phyloP scores from a whole-genome alignment of 1,139 yeast species.

The Candida buenavistaensis region DNA sequence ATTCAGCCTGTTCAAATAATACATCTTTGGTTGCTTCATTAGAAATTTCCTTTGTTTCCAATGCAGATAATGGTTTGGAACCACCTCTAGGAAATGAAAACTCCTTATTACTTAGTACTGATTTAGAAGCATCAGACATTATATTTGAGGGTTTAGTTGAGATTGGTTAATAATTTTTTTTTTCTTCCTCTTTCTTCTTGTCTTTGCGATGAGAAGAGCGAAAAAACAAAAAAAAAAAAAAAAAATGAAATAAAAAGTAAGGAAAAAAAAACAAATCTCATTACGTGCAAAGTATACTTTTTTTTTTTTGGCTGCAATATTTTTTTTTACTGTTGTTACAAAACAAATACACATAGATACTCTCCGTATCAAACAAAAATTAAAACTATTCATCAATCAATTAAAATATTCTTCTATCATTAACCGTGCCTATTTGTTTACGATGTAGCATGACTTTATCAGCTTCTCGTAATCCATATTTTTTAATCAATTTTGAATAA shows the following conservation, averaged over 20 bases:
- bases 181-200: too few relatives aligned
- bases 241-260: too few relatives aligned
- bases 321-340: not conserved
- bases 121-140: constrained; percentile 20
- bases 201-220: not conserved
- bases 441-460: constrained; percentile 25
- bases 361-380: not conserved
- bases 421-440: constrained; percentile 21
- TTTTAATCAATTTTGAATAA: constrained; percentile 32
- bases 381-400: not conserved
- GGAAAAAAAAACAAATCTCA: too few relatives aligned
- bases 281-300: not conserved
- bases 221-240: constrained; percentile 1
- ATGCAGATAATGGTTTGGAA: constrained; percentile 76
- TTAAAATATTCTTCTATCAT: constrained; percentile 20
- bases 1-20: constrained; percentile 54
- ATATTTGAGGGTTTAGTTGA: constrained; percentile 1
- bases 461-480: constrained; percentile 28
- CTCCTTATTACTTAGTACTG: constrained; percentile 47
- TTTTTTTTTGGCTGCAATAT: constrained; percentile 5
- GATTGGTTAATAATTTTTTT: not conserved
- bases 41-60: constrained; percentile 90
- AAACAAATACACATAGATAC: not conserved
- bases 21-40: constrained; percentile 92
- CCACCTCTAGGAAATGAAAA: constrained; percentile 97